Evolutionary conservation across 139 green algal genomes (phyloP).

Genomic region (Pleodorina starrii): DNA sequence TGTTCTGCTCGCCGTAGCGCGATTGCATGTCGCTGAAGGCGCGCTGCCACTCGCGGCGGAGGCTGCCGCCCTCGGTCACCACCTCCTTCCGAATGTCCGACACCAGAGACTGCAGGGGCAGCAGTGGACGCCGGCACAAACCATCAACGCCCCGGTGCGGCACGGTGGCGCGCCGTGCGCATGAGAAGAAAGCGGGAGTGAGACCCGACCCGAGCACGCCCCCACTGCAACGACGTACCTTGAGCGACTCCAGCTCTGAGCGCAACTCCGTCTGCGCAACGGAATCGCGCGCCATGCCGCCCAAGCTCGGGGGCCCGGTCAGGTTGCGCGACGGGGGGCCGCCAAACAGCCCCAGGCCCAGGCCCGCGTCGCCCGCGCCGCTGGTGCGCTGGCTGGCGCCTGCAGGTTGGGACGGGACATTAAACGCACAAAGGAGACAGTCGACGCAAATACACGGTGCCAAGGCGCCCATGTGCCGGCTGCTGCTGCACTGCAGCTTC

Average conservation of each 20-base stretch:
- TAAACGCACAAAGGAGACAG: too few relatives aligned
- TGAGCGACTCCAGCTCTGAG: constrained; percentile 9
- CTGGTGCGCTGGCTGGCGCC: neutral
- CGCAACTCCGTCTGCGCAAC: neutral
- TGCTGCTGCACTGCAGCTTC: too few relatives aligned
- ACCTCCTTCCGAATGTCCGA: constrained; percentile 12
- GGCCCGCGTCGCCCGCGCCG: neutral
- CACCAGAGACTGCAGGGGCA: neutral
- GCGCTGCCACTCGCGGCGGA: constrained; percentile 48
- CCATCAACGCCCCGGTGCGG: too few relatives aligned
- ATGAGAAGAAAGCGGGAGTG: too few relatives aligned
- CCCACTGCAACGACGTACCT: too few relatives aligned
- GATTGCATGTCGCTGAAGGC: constrained; percentile 48
- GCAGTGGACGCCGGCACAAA: too few relatives aligned
- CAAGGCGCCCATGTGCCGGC: too few relatives aligned
- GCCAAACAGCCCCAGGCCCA: neutral
- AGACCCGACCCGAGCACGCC: too few relatives aligned
- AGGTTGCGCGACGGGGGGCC: constrained; percentile 7
- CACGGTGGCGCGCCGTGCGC: too few relatives aligned
- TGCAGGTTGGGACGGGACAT: too few relatives aligned
- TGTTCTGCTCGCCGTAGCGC: constrained; percentile 39
- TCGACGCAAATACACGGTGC: too few relatives aligned
- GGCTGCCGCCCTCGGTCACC: constrained; percentile 35
- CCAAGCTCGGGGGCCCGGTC: neutral
- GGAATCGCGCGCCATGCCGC: neutral